Conservation (phyloP, 495 filamentous ascomycete genomes). For the Neurospora intermedia region DNA sequence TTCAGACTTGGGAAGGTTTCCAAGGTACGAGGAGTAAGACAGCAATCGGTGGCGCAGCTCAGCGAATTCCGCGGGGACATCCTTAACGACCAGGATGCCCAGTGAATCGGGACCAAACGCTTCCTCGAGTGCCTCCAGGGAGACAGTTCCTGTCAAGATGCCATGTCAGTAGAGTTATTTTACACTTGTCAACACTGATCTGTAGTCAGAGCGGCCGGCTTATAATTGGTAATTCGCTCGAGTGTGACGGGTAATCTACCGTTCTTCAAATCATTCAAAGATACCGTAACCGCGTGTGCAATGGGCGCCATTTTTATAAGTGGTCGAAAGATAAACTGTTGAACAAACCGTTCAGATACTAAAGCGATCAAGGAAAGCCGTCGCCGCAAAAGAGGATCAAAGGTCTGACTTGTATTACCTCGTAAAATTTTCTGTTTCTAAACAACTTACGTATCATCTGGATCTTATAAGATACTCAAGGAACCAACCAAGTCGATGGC, state of each 20-base stretch:
- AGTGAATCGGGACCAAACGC: slow-evolving; percentile 89
- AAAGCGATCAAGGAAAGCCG: background rate
- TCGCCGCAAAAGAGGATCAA: background rate
- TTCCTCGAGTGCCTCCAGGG: slow-evolving; percentile 62
- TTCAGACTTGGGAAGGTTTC: slow-evolving; percentile 61
- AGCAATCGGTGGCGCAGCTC: slow-evolving; percentile 61
- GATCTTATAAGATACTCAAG: background rate
- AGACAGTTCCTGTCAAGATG: slow-evolving; percentile 44
- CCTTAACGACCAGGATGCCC: slow-evolving; percentile 85
- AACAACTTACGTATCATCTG: background rate
- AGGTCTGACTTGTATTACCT: background rate
- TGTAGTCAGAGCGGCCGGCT: background rate
- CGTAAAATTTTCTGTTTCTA: background rate
- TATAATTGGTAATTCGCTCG: background rate
- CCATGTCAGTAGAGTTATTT: background rate
- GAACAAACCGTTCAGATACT: background rate
- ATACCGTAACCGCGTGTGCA: slow-evolving; percentile 41
- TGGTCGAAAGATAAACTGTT: background rate
- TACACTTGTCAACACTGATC: background rate
- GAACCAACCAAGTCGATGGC: background rate
- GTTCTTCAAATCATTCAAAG: slow-evolving; percentile 39
- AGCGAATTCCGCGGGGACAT: slow-evolving; percentile 60
- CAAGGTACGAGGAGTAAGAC: slow-evolving; percentile 81
- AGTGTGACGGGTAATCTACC: slow-evolving; percentile 22
- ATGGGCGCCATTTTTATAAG: slow-evolving; percentile 28